Evolutionary conservation across 768 basidiomycete genomes (phyloP).

Genomic region (Pisolithus sp.): DNA sequence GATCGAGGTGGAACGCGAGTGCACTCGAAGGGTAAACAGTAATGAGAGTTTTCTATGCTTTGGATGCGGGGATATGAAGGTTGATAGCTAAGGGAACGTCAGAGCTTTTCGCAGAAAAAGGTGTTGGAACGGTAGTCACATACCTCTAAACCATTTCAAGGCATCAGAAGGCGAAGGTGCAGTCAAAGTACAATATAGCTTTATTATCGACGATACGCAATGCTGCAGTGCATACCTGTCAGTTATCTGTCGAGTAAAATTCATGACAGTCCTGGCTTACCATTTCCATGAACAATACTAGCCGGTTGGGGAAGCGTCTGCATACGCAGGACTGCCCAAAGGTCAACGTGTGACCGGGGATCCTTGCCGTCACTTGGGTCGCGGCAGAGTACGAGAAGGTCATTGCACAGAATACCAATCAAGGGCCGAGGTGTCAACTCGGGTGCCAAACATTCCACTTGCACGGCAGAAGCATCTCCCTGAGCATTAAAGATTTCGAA

Average conservation of each 20-base stretch:
- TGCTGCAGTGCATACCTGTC: conserved; percentile 35
- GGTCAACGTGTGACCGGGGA: conserved; percentile 66
- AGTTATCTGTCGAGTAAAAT: conserved; percentile 4
- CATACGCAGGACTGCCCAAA: conserved; percentile 97
- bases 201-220: conserved; percentile 89
- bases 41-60: conserved; percentile 42
- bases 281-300: conserved; percentile 83
- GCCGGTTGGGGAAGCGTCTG: conserved; percentile 88
- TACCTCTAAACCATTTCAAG: conserved; percentile 87
- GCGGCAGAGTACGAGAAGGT: conserved; percentile 85
- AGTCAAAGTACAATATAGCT: conserved; percentile 85
- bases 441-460: conserved; percentile 86
- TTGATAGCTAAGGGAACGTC: conserved; percentile 60
- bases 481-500: conserved; percentile 77
- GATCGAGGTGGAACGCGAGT: neutral
- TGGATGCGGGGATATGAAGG: conserved; percentile 79
- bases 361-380: conserved; percentile 81
- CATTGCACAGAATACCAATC: conserved; percentile 84
- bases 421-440: conserved; percentile 76
- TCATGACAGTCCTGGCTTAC: conserved; percentile 31
- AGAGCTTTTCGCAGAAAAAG: conserved; percentile 7
- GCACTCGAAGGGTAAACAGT: neutral
- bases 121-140: conserved; percentile 7
- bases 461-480: conserved; percentile 73
- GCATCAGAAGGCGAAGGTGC: conserved; percentile 80